Base-by-base conservation (phyloP, 306 rosid species). In the Vachellia pachyceras region DNA sequence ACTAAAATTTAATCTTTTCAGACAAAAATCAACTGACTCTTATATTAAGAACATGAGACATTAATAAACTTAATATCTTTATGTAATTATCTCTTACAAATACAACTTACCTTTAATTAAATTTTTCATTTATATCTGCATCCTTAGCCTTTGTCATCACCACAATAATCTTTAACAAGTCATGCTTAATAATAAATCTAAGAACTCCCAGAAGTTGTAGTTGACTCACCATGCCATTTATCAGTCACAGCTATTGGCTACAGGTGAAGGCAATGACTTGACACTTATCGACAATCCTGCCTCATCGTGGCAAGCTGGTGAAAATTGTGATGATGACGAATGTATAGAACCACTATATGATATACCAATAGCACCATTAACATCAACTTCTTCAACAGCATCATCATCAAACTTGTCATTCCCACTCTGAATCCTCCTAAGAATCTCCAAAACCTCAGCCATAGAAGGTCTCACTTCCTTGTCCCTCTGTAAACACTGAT, bases 401-500 rank as follows among this genome's bases (percentile, higher is more conserved):
- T 13, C n/a, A 49, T 77, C 71, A 35, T 69, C 46, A 29, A 67
- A 22, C 18, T 69, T 82, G 35, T 82, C 71, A 3, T 77, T 80
- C 46, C 87, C 78, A 50, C 81, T 66, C 55, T 83, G 82, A 40
- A 87, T 89, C 10, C 65, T 82, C 82, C 44, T 80, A 45, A 90
- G 77, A 12, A 74, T 79, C 61, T 83, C 84, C 79, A 89, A 66
- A 6, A 88, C 90, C 75, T 89, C 90, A 37, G 72, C 84, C 94
- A 92, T 92, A n/a, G 90, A 75, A 55, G 97, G 94, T 78, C 97
- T 89, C 76, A 84, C 80, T 18, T 90, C 89, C 85, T 82, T 86
- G 75, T 89, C 91, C 79, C 45, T 78, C 73, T 87, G 94, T 77
- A 92, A 64, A 76, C 97, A 92, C 7, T n/a, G 90, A 72, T 89